A percentile compares a stretch with the other conserved stretches of the same genome.
Evolutionary conservation across 345 rosid genomes (phyloP).

Genomic region (Hibiscus syriacus): DNA sequence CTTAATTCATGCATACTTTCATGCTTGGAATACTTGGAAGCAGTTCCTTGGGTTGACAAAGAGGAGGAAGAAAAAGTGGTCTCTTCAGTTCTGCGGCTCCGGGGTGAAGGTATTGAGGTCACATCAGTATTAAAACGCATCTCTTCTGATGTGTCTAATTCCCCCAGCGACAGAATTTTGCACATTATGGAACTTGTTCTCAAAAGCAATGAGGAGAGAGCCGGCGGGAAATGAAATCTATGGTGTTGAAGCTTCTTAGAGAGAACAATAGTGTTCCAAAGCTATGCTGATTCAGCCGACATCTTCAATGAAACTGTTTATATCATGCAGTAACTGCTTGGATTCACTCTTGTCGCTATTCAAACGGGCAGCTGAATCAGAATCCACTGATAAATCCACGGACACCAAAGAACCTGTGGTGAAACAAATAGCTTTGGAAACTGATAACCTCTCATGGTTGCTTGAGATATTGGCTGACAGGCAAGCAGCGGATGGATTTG

Average conservation of each 20-base stretch:
- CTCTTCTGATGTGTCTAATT: conserved; percentile 44
- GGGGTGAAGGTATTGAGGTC: conserved; percentile 58
- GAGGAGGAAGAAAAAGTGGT: conserved; percentile 95
- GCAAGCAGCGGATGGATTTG: conserved; percentile 80
- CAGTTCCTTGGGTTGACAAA: conserved; percentile 97
- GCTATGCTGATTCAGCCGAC: conserved; percentile 37
- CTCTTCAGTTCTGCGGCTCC: conserved; percentile 58
- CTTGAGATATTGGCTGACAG: conserved; percentile 73
- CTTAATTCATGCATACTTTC: conserved; percentile 58
- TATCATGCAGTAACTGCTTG: conserved; percentile 60
- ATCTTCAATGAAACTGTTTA: conserved; percentile 62
- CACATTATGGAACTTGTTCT: conserved; percentile 75
- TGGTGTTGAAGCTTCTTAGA: conserved; percentile 79
- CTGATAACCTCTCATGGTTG: conserved; percentile 84
- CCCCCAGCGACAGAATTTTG: conserved; percentile 65
- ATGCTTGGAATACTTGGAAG: conserved; percentile 91
- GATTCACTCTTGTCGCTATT: conserved; percentile 47
- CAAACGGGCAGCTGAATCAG: conserved; percentile 49
- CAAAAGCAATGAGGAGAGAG: conserved; percentile 82
- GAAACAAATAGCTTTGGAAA: conserved; percentile 67
- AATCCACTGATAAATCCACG: too few species aligned
- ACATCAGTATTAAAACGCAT: conserved; percentile 71
- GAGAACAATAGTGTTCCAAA: conserved; percentile 53
- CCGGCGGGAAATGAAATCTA: conserved; percentile 85
- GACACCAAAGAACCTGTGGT: conserved; percentile 37